Base-by-base conservation (phyloP, 2,329 filamentous ascomycete species). In the Botrytis porri region DNA sequence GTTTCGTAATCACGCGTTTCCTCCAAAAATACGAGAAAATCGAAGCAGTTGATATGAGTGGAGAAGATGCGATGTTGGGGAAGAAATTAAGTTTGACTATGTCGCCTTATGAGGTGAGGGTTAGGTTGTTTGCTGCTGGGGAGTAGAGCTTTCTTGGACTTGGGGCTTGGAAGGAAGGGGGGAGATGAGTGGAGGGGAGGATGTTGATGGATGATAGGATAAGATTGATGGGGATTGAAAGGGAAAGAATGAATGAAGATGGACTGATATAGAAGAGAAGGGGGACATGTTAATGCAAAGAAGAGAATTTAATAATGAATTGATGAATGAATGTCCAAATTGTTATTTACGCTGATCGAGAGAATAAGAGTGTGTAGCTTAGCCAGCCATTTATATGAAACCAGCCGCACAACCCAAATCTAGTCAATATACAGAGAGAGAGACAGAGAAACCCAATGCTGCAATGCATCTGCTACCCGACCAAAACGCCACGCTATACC, bases 1-100 rank as follows among this genome's bases (percentile, higher is more conserved):
- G 65, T 14, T 82, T 80, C 48, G 74, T 81, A 6, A 61, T 81
- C n/a, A 79, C 78, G 0, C 76, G 76, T 22, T 67, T 82, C 12
- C 43, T 82, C 18, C 81, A 82, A 74, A 75, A 73, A 57, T 82
- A 79, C 45, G 77, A 79, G 71, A 75, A 51, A 48, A 77, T 79
- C 20, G 76, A 78, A 65, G 73, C 60, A 10, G 67, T 35, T 25
- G 70, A 72, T 51, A 73, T 74, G 69, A 54, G n/a, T 18, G 51
- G 51, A 29, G 51, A 54, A 54, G 67, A 54, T 10, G 63, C 32
- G 4, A 70, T 73, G 8, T 25, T 77, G 18, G 72, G 73, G 62
- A 78, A 78, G 72, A 73, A 60, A 22, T 29, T 79, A 9, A 70
- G 70, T 9, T 73, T 78, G 61, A 75, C 71, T 1, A 25, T 80